Evolutionary conservation across 2,329 filamentous ascomycete species (phyloP).

Genomic region (Aspergillus sp.): DNA sequence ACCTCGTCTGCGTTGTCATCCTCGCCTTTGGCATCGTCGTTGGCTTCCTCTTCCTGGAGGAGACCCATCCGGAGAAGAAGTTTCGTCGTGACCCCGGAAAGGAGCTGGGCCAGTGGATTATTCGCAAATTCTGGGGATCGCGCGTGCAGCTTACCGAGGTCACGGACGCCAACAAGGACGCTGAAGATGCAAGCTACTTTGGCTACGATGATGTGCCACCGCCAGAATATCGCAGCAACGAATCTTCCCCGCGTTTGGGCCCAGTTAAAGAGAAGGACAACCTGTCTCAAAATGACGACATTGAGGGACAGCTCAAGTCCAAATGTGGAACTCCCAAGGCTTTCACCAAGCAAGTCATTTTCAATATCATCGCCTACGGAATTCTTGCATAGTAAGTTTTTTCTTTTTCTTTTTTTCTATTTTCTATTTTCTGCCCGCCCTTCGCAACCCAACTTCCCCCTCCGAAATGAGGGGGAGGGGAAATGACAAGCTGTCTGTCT

Average conservation of each 20-base stretch:
- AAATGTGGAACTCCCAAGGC: conserved; percentile 50
- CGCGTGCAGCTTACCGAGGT: conserved; percentile 33
- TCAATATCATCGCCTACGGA: conserved; percentile 86
- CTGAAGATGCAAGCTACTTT: conserved; percentile 37
- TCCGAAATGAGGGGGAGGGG: neutral
- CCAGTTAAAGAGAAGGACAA: conserved; percentile 25
- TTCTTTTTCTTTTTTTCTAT: neutral
- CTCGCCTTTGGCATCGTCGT: conserved; percentile 71
- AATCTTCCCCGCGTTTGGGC: conserved; percentile 49
- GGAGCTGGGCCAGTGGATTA: conserved; percentile 69
- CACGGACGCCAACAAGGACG: conserved; percentile 37
- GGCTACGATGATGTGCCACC: conserved; percentile 59
- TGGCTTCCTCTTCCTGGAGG: conserved; percentile 83
- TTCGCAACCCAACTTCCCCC: neutral
- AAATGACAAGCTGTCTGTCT: no score
- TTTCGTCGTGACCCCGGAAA: conserved; percentile 68
- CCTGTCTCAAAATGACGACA: conserved; percentile 33
- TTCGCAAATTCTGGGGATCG: conserved; percentile 29
- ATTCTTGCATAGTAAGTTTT: conserved; percentile 85
- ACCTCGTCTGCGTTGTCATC: conserved; percentile 80
- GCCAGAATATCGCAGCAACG: conserved; percentile 62
- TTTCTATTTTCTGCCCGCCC: no score
- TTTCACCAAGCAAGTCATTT: conserved; percentile 78
- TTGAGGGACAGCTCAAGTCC: conserved; percentile 37
- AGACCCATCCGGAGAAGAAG: conserved; percentile 85